Evolutionary conservation across 495 filamentous ascomycete genomes (phyloP).

Genomic region (Daldinia caldariorum): DNA sequence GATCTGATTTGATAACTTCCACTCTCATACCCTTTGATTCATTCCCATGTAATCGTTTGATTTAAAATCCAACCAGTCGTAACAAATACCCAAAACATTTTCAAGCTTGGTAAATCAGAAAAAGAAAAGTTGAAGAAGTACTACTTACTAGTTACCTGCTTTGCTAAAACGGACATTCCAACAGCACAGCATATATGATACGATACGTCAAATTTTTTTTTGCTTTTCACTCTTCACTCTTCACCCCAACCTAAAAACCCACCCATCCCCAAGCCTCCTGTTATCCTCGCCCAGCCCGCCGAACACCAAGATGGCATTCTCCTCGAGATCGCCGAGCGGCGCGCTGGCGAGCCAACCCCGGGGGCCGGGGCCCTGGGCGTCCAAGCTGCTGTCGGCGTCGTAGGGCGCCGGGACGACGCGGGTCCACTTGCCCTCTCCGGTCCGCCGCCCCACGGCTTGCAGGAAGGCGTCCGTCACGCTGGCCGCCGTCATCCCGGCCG

Average conservation of each 20-base stretch:
- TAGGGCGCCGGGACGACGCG: conserved; percentile 53
- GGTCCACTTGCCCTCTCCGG: conserved; percentile 63
- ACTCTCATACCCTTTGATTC: not conserved
- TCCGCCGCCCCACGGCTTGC: conserved; percentile 60
- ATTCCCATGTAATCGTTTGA: not conserved
- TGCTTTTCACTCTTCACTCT: too few relatives aligned
- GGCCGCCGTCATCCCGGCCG: conserved; percentile 60
- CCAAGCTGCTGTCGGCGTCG: conserved; percentile 57
- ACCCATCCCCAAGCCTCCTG: conserved; percentile 61
- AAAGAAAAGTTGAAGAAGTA: too few relatives aligned
- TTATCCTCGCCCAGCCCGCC: conserved; percentile 60
- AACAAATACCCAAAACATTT: not conserved
- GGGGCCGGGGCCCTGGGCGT: conserved; percentile 53
- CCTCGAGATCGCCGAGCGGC: conserved; percentile 59
- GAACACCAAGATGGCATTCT: conserved; percentile 61
- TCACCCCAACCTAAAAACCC: conserved; percentile 62
- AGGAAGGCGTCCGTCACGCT: conserved; percentile 64
- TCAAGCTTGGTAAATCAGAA: not conserved
- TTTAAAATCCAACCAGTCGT: conserved; percentile 4
- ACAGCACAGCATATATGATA: too few relatives aligned
- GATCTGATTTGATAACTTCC: too few relatives aligned
- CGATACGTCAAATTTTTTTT: too few relatives aligned
- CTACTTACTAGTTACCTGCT: not conserved
- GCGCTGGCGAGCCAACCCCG: conserved; percentile 61
- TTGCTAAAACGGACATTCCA: not conserved